Evolutionary conservation across 768 basidiomycete species (phyloP), one percentile per base, ranked within the genome.

Genomic region (Strobilomyces echinocephalus): DNA sequence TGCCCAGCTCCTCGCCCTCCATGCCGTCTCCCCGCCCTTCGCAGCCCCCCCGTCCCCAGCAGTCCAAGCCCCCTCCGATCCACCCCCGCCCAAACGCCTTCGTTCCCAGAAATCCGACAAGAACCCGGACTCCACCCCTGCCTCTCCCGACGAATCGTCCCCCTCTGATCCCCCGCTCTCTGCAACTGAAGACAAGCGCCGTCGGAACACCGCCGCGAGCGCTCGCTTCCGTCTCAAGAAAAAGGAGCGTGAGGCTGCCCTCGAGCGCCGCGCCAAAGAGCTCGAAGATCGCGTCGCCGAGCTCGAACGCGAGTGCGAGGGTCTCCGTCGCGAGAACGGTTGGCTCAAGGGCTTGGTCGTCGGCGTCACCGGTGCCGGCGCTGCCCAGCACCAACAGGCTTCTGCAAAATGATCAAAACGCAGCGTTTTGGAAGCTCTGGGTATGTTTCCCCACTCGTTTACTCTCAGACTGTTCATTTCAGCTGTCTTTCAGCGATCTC

Each of bases 221-320:
- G 93, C 93, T 31, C 88, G 93, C 8, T 97, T 97, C 79, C 81
- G 93, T 54, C 71, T 92, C 64, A 97, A 95, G 80, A 97, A 97
- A 79, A 97, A 97, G 76, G 91, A 95, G 71, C 79, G 94, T 14
- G 94, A 97, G 73, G 86, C 83, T 2, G 93, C 94, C 15, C 75
- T 95, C 20, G 94, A 95, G 72, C 79, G 77, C 40, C 85, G 83
- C 62, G 83, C 88, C 15, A 92, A 91, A 73, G 91, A 95, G 65
- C 77, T 95, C 15, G 88, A 92, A 65, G 74, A 74, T 0, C 81
- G 85, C 49, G 90, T 95, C 14, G 76, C 72, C 50, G 89, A 89
- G 63, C 78, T 97, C 14, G 94, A 97, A 74, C 81, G 88, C 68
- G 92, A 95, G 71, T 94, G 94, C 69, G 93, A 95, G 69, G 84